Conservation (phyloP, 2,329 filamentous ascomycete genomes). For the Coniochaeta prunicola region DNA sequence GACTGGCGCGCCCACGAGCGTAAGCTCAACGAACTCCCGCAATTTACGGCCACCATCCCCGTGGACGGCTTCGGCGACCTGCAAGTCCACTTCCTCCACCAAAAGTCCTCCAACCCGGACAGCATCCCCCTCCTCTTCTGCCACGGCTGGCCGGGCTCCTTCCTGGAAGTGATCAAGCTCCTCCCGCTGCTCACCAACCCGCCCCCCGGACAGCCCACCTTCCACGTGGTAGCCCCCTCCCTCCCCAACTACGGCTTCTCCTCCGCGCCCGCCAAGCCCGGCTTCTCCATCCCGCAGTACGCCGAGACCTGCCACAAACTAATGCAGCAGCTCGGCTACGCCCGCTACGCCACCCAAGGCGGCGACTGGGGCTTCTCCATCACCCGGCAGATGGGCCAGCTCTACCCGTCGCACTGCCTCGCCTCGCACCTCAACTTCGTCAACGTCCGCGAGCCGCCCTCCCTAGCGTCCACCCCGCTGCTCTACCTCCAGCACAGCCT, state of each 20-base stretch:
- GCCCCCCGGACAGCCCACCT: conserved; percentile 28
- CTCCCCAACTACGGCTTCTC: conserved; percentile 48
- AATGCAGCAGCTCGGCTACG: conserved; percentile 62
- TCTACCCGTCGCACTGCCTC: conserved; percentile 50
- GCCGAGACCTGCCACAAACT: conserved; percentile 59
- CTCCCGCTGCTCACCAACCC: conserved; percentile 38
- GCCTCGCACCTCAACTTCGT: conserved; percentile 57
- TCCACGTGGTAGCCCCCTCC: conserved; percentile 51
- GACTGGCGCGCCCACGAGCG: conserved; percentile 54
- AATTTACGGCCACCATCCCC: conserved; percentile 45
- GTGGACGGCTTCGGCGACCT: conserved; percentile 53
- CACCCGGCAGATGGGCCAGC: conserved; percentile 51
- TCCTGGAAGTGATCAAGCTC: conserved; percentile 58
- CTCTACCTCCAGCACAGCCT: conserved; percentile 50
- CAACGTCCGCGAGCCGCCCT: conserved; percentile 34
- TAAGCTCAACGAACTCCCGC: conserved; percentile 51
- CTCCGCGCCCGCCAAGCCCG: conserved; percentile 32
- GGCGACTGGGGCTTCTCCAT: conserved; percentile 67
- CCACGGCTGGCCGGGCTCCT: conserved; percentile 67
- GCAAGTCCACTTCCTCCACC: conserved; percentile 58
- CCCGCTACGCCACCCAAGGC: conserved; percentile 53
- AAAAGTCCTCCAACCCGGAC: conserved; percentile 37
- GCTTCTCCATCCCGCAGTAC: conserved; percentile 53
- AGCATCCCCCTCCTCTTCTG: conserved; percentile 60
- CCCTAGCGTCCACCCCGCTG: conserved; percentile 42